Percentiles rank a stretch among this genome's conserved stretches.
phyloP scores from a whole-genome alignment of 495 filamentous ascomycete genomes.

The Cercophora scortea region DNA sequence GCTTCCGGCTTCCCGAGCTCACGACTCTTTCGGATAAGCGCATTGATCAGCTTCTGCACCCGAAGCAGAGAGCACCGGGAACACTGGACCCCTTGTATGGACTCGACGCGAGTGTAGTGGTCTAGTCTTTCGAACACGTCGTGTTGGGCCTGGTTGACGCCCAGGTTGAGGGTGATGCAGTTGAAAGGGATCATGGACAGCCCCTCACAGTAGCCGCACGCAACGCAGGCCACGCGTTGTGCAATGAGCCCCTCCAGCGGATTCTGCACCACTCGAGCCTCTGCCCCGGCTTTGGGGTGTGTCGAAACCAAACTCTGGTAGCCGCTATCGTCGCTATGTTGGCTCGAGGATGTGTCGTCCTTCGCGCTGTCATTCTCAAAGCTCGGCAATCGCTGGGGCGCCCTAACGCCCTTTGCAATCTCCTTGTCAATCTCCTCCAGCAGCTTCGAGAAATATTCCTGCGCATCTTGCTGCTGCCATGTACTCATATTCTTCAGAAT shows the following conservation, averaged over 20 bases:
- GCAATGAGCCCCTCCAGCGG: constrained; percentile 85
- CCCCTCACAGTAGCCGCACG: constrained; percentile 80
- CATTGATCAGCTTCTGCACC: constrained; percentile 25
- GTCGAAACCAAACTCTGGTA: constrained; percentile 29
- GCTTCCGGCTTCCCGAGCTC: constrained; percentile 10
- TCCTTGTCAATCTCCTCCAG: constrained; percentile 82
- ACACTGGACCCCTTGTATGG: constrained; percentile 83
- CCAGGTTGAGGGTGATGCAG: constrained; percentile 79
- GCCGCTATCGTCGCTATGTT: constrained; percentile 42
- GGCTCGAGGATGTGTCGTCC: constrained; percentile 31
- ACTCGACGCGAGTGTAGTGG: constrained; percentile 75
- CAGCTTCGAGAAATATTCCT: constrained; percentile 92
- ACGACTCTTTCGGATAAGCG: constrained; percentile 23
- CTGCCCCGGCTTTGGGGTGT: constrained; percentile 13
- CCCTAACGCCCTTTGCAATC: constrained; percentile 39
- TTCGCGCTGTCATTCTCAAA: constrained; percentile 19
- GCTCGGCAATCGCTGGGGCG: constrained; percentile 27
- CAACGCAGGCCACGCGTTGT: constrained; percentile 81
- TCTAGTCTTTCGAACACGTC: constrained; percentile 72
- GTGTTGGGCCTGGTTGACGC: constrained; percentile 41
- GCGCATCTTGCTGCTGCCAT: constrained; percentile 96
- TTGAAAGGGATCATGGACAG: constrained; percentile 88
- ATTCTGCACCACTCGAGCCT: constrained; percentile 25
- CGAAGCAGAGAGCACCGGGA: constrained; percentile 76
- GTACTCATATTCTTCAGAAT: constrained; percentile 81